Conservation (phyloP, 345 rosid genomes). For the Gossypium rotundifolium region DNA sequence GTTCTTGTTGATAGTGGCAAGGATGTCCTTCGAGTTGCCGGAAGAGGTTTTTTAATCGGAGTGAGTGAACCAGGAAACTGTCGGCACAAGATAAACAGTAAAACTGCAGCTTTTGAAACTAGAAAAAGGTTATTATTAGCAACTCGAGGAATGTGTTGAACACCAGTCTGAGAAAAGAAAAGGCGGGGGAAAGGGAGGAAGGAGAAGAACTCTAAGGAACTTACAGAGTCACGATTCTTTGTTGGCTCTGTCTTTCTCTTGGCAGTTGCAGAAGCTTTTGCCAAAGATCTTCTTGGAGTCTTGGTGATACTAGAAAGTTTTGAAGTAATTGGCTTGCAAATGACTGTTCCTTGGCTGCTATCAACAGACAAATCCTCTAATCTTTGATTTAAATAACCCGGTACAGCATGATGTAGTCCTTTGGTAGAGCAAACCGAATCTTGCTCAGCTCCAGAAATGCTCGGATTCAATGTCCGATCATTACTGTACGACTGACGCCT, state of each 20-base stretch:
- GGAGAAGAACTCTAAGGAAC: conserved; percentile 13
- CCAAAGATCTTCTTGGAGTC: conserved; percentile 36
- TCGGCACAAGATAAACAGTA: conserved; percentile 13
- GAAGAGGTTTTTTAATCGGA: conserved; percentile 33
- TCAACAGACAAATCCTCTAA: conserved; percentile 48
- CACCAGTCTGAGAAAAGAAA: not conserved
- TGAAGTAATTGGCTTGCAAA: conserved; percentile 55
- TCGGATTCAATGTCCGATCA: conserved; percentile 71
- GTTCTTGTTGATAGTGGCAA: conserved; percentile 51
- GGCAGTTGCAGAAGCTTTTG: conserved; percentile 48
- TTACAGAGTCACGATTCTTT: conserved; percentile 62
- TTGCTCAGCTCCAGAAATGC: conserved; percentile 70
- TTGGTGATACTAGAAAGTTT: conserved; percentile 41
- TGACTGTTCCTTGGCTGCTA: conserved; percentile 65
- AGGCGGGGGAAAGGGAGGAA: not conserved
- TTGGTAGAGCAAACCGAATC: conserved; percentile 54
- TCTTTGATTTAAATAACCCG: conserved; percentile 30
- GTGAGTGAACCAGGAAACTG: conserved; percentile 54
- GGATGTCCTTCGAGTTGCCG: conserved; percentile 73
- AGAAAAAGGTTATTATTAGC: not conserved
- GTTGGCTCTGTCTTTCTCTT: conserved; percentile 37
- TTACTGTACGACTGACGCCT: conserved; percentile 50
- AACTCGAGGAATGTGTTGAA: not conserved
- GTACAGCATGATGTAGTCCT: conserved; percentile 32
- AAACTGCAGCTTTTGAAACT: conserved; percentile 10